Evolutionary conservation across 2,329 filamentous ascomycete genomes (phyloP), one percentile per base, ranked within the genome.

Genomic region (Botrytis byssoidea): DNA sequence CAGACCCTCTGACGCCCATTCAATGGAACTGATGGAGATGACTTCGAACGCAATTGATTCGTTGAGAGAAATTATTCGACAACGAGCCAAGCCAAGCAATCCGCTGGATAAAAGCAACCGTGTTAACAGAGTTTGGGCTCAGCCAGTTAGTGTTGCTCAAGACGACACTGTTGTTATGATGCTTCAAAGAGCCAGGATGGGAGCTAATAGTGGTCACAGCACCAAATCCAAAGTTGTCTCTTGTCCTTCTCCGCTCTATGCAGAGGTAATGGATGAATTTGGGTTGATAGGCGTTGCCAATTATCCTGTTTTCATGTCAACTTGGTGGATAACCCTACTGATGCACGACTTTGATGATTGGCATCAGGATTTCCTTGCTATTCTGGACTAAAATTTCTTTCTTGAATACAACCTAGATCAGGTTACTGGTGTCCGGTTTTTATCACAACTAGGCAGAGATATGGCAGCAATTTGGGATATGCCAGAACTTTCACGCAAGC

Each of bases 321-420:
- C 61, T 22, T 65, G 61, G 61, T 65, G 40, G 40, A 65, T 65
- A 37, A 10, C 37, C 12, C 4, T 44, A 32, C 12, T 29, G 8
- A 20, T 65, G 37, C 12, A 65, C 25, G 61, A 44, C 10, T 44
- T 65, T 44, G 61, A 65, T 65, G 61, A 65, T n/a, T 65, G 61
- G 61, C n/a, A 40, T 12, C 61, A 44, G 14, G 61, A 65, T 8
- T 46, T 18, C 4, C 25, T 65, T 18, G 29, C 29, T 18, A 65
- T 44, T 8, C 10, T 44, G 8, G n/a, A 25, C 61, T 65, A 65
- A 25, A 22, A 25, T 22, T 65, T 65, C n/a, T 65, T 22, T 65
- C 16, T 44, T 40, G 61, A 65, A 22, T 44, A 65, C 61, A 65
- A 65, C n/a, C 37, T 44, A 22, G 61, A 65, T 40, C 18, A 65